phyloP scores from a whole-genome alignment of 441 rosid species.

The Erodium chrysanthum region DNA sequence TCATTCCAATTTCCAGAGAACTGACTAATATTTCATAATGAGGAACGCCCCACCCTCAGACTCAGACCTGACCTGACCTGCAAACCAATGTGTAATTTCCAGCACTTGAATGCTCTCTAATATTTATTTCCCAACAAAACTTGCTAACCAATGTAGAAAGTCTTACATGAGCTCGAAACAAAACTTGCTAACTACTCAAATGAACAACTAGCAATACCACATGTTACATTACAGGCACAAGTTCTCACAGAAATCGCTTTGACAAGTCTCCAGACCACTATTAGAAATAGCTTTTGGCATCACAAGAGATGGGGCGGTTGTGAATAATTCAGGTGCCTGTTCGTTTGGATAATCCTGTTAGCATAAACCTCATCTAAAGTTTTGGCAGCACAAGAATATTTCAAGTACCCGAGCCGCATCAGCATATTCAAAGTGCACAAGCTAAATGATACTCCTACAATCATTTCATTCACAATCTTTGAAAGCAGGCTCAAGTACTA shows the following conservation, averaged over 20 bases:
- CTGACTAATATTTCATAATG: constrained; percentile 20
- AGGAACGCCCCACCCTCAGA: constrained; percentile 16
- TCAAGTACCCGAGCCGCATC: constrained; percentile 22
- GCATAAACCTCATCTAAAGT: background rate
- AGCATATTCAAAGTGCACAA: background rate
- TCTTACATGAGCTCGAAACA: constrained; percentile 71
- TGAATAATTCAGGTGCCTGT: constrained; percentile 24
- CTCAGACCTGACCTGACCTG: too few relatives aligned
- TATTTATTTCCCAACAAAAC: background rate
- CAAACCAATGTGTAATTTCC: constrained; percentile 12
- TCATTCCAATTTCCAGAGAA: too few relatives aligned
- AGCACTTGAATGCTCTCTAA: background rate
- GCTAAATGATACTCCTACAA: background rate
- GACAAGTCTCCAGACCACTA: constrained; percentile 20
- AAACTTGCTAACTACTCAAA: background rate
- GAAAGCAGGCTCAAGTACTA: background rate
- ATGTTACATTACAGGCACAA: background rate
- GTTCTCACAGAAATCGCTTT: constrained; percentile 21
- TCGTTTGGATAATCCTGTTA: background rate
- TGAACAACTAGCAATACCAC: background rate
- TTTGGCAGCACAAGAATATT: background rate
- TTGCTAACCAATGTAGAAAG: too few relatives aligned
- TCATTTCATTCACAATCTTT: background rate
- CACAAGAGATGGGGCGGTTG: constrained; percentile 22
- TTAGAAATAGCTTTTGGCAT: constrained; percentile 24